These are phyloP conservation scores for Ceriops tagal DNA, from an alignment of 345 rosid genomes.

Conservation along the genomic window DNA sequence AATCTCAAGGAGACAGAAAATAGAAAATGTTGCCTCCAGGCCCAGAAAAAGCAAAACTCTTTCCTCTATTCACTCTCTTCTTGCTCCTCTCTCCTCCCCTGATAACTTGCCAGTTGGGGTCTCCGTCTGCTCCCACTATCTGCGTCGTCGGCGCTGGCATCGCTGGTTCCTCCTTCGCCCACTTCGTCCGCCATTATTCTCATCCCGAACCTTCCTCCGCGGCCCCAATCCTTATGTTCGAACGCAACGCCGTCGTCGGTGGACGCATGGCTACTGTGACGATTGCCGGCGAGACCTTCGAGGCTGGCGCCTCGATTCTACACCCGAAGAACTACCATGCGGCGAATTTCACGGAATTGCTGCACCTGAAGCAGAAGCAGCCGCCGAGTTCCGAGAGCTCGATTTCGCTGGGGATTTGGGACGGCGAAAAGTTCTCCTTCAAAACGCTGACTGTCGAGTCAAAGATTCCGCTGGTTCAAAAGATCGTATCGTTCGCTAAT, in stretches of 20 bases:
- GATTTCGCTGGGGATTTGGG: constrained; percentile 68
- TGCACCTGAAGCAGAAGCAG: constrained; percentile 39
- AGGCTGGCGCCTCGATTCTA: constrained; percentile 87
- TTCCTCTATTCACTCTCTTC: neutral
- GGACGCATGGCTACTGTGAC: constrained; percentile 83
- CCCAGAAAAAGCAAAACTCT: no score
- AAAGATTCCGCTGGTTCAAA: constrained; percentile 45
- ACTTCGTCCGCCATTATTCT: constrained; percentile 74
- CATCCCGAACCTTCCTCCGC: constrained; percentile 12
- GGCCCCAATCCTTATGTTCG: constrained; percentile 50
- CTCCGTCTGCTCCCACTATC: constrained; percentile 31
- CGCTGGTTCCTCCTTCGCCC: constrained; percentile 83
- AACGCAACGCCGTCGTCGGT: constrained; percentile 65
- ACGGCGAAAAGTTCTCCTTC: constrained; percentile 59
- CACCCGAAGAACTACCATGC: constrained; percentile 86
- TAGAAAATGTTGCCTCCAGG: no score
- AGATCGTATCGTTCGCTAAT: constrained; percentile 57
- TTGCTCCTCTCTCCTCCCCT: constrained; percentile 22
- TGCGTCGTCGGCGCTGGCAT: constrained; percentile 92
- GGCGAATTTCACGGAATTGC: constrained; percentile 47
- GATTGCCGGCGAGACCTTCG: constrained; percentile 61
- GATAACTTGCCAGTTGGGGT: constrained; percentile 17
- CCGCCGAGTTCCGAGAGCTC: constrained; percentile 51
- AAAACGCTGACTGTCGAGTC: constrained; percentile 44
- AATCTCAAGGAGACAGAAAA: no score